These are phyloP conservation scores for Alopecurus myosuroides DNA, from an alignment of 176 grass and related monocot species.

Conservation along the genomic window DNA sequence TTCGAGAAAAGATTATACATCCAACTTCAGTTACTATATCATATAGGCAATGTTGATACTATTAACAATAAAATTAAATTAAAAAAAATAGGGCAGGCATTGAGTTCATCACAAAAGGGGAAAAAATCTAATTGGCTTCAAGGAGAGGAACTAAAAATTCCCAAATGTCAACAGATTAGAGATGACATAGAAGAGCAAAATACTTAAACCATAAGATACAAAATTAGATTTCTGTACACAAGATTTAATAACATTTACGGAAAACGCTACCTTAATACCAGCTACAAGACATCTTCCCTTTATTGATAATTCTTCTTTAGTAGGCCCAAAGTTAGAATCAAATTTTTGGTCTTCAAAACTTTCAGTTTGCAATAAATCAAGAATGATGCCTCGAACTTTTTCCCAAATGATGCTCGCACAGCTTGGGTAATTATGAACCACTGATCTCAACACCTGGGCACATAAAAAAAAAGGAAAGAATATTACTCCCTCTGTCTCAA, in stretches of 20 bases:
- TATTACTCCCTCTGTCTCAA: no score
- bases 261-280: slow-evolving; percentile 70
- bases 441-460: slow-evolving; percentile 66
- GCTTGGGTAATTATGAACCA: slow-evolving; percentile 78
- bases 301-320: slow-evolving; percentile 71
- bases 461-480: slow-evolving; percentile 17
- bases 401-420: slow-evolving; percentile 60
- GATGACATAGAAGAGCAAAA: not conserved
- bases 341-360: slow-evolving; percentile 42
- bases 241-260: slow-evolving; percentile 11
- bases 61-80: not conserved
- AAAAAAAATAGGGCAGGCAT: not conserved
- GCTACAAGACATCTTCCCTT: slow-evolving; percentile 69
- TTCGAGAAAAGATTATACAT: not conserved
- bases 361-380: slow-evolving; percentile 55
- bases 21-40: not conserved
- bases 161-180: not conserved
- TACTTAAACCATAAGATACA: not conserved
- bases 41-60: not conserved
- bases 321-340: slow-evolving; percentile 29
- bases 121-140: not conserved
- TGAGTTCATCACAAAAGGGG: not conserved
- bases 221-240: not conserved
- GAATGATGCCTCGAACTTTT: slow-evolving; percentile 44
- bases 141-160: not conserved